Evolutionary conservation across 148 eudicot species (phyloP).

Genomic region (Rhododendron henanense): DNA sequence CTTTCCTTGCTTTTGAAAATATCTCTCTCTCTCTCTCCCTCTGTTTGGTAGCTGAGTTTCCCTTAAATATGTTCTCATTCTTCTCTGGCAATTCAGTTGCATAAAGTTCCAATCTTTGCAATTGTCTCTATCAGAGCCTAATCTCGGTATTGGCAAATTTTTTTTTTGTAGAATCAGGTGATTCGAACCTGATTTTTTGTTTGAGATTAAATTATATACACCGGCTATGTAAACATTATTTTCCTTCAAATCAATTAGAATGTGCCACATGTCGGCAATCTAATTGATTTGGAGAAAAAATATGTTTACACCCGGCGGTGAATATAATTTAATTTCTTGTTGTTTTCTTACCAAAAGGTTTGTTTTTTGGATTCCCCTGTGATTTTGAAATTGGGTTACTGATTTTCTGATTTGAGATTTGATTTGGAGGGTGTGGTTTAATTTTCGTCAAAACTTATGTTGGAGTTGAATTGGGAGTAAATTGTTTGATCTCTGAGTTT

Average conservation of each 20-base stretch:
- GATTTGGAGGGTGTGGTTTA: not conserved
- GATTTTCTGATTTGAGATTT: not conserved
- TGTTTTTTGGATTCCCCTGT: not conserved
- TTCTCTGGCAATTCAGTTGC: not conserved
- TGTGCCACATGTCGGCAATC: no score
- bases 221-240: no score
- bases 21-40: not conserved
- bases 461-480: not conserved
- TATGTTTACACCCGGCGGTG: no score
- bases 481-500: not conserved
- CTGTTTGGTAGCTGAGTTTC: not conserved
- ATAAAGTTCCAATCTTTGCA: not conserved
- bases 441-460: not conserved
- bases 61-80: not conserved
- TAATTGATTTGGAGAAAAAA: no score
- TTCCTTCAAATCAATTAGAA: no score
- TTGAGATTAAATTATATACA: not conserved
- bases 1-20: not conserved
- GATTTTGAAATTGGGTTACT: not conserved
- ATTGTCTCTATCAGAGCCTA: not conserved
- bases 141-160: not conserved
- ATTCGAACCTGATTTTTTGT: not conserved
- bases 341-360: not conserved
- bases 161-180: not conserved
- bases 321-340: no score